These are phyloP conservation scores for Microstegium vimineum DNA, from an alignment of 176 grass and related monocot genomes.

Conservation along the genomic window DNA sequence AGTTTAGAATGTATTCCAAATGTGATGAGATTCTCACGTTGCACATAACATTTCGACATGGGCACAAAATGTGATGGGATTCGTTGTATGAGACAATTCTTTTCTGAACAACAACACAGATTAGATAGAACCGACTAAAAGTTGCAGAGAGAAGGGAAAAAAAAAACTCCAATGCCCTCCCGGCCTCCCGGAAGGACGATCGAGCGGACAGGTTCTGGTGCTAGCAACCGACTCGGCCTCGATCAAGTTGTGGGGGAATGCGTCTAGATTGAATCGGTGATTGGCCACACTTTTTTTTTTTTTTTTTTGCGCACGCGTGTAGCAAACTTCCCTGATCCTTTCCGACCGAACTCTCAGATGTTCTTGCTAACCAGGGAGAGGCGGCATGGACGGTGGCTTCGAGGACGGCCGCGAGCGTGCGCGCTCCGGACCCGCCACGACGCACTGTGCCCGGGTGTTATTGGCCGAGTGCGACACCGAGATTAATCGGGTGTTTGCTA, in stretches of 20 bases:
- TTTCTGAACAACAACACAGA: neutral
- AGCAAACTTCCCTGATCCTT: neutral
- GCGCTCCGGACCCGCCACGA: constrained; percentile 51
- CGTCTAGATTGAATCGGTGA: neutral
- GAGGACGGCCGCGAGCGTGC: constrained; percentile 23
- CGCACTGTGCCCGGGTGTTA: constrained; percentile 41
- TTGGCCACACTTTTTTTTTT: too few species aligned
- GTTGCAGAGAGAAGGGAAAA: neutral
- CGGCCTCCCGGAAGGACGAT: neutral
- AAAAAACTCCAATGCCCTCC: neutral
- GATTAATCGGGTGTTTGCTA: too few species aligned
- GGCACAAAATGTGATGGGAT: neutral
- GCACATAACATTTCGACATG: neutral
- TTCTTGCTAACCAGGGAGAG: too few species aligned
- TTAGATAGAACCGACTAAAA: neutral
- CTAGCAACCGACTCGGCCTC: neutral
- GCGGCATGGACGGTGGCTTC: constrained; percentile 34
- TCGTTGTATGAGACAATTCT: neutral
- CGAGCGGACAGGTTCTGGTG: neutral
- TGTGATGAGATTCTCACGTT: neutral
- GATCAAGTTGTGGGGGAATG: neutral
- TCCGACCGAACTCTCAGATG: neutral
- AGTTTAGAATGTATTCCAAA: too few species aligned
- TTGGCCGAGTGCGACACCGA: constrained; percentile 41
- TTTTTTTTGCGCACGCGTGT: too few species aligned